Percentiles rank a stretch among this genome's conserved stretches.
These are phyloP conservation scores for Hansfordia pulvinata DNA, from an alignment of 2,329 filamentous ascomycete genomes.

Conservation along the genomic window DNA sequence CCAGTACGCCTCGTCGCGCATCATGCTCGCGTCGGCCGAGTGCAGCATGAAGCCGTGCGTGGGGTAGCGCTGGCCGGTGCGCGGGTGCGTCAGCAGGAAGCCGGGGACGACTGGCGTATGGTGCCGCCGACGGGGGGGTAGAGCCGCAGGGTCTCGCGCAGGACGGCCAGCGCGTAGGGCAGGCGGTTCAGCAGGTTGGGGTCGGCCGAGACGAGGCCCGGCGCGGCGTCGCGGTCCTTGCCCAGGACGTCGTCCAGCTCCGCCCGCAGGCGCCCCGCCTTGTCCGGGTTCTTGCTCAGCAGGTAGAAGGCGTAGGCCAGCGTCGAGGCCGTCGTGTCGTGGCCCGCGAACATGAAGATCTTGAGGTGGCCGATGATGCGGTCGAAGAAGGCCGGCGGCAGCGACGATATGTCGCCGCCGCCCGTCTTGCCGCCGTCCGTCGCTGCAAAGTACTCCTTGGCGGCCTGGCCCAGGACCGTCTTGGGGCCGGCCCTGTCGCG, in stretches of 20 bases:
- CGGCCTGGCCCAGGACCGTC: conserved; percentile 8
- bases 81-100: conserved; percentile 24
- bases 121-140: conserved; percentile 30
- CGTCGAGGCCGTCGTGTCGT: conserved; percentile 17
- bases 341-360: conserved; percentile 18
- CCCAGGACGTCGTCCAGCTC: conserved; percentile 30
- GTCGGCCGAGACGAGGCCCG: conserved; percentile 22
- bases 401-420: conserved; percentile 4
- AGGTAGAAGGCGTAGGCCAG: conserved; percentile 12
- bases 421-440: conserved; percentile 10
- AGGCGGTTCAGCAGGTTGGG: conserved; percentile 33
- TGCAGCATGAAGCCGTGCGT: conserved; percentile 20
- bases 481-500: conserved; percentile 8
- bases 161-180: conserved; percentile 34
- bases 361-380: conserved; percentile 13
- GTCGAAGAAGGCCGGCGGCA: conserved; percentile 9
- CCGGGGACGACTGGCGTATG: conserved; percentile 20
- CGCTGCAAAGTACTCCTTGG: conserved; percentile 3
- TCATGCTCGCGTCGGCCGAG: conserved; percentile 5
- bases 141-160: conserved; percentile 38
- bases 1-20: too few relatives aligned
- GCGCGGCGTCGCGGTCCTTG: conserved; percentile 19
- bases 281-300: conserved; percentile 10
- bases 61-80: conserved; percentile 25
- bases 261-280: conserved; percentile 9